Percentiles rank a stretch among this genome's conserved stretches.
phyloP scores from a whole-genome alignment of 1,284 basidiomycete species.

The Moesziomyces antarcticus region DNA sequence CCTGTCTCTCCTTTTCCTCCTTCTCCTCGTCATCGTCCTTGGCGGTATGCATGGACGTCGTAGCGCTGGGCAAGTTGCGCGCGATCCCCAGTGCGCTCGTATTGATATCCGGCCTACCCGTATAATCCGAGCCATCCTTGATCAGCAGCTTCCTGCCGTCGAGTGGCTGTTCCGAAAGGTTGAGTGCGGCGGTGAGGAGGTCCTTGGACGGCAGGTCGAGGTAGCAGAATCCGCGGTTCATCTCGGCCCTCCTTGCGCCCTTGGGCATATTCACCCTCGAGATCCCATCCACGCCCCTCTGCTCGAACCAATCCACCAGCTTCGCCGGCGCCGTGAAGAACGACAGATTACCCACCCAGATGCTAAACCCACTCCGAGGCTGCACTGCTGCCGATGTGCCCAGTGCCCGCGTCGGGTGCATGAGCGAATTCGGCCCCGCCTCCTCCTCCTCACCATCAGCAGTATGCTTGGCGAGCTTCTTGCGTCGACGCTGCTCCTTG shows the following conservation, averaged over 20 bases:
- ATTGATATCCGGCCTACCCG: conserved; percentile 66
- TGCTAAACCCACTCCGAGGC: conserved; percentile 74
- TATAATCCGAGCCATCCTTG: conserved; percentile 78
- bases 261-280: conserved; percentile 72
- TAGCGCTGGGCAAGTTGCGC: conserved; percentile 13
- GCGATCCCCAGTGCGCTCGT: conserved; percentile 35
- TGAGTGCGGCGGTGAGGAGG: conserved; percentile 79
- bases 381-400: conserved; percentile 4
- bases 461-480: conserved; percentile 31
- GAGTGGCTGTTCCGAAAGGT: conserved; percentile 81
- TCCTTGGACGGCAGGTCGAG: conserved; percentile 87
- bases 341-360: conserved; percentile 66
- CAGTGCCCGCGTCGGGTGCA: conserved; percentile 18
- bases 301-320: conserved; percentile 58
- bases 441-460: conserved; percentile 4
- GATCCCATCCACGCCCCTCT: conserved; percentile 66
- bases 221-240: conserved; percentile 85
- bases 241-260: conserved; percentile 68
- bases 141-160: conserved; percentile 90
- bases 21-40: conserved; percentile 3
- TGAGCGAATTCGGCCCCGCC: conserved; percentile 33
- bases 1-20: neutral
- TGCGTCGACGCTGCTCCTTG: conserved; percentile 62
- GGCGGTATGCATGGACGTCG: neutral
- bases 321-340: conserved; percentile 56